Base-by-base conservation (phyloP, 257 asterid species). In the Nicotiana tabacum region DNA sequence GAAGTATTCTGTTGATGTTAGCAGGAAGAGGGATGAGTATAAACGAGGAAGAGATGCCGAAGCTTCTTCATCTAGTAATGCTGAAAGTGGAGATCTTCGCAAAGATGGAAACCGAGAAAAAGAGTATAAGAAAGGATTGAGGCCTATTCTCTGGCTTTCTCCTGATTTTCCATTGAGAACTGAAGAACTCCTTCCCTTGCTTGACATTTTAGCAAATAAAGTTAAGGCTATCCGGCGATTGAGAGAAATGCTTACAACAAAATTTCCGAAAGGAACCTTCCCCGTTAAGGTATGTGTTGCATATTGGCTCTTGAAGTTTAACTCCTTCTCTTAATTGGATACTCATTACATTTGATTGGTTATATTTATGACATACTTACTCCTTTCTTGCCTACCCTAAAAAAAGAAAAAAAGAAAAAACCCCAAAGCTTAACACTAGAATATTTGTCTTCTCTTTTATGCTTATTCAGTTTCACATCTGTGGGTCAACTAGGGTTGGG, bases 141-240 rank as follows among this genome's bases (percentile, higher is more conserved):
- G 99, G 92, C 99, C 99, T n/a, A 69, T 92, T 85, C 95, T 96
- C 29, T 96, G 98, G 97, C 97, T 96, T 78, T 92, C 98, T 55
- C 97, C 98, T 5, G 93, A 96, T 87, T 96, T 96, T 84, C 98
- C 97, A 0, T 86, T 96, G 82, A 88, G 86, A 88, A 92, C 97
- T 43, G 99, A 96, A 79, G 98, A 96, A 83, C 90, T 96, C 77
- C 89, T 96, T 57, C 99, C 99, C 9, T 89, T 96, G 87, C 99
- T 96, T 43, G 99, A 96, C 86, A 96, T 96, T 85, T 88, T 96
- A 76, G 99, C 98, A 4, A 94, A 96, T 84, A 96, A 96, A 90
- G 99, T 96, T 80, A 96, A 96, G 85, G 99, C 98, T 56, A 89
- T 96, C 76, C 88, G 98, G n/a, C 88, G 99, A 78, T 81, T 96